Percentiles rank a stretch among this genome's conserved stretches.
These are phyloP conservation scores for Botryotinia narcissicola DNA, from an alignment of 2,329 filamentous ascomycete genomes.

Conservation along the genomic window DNA sequence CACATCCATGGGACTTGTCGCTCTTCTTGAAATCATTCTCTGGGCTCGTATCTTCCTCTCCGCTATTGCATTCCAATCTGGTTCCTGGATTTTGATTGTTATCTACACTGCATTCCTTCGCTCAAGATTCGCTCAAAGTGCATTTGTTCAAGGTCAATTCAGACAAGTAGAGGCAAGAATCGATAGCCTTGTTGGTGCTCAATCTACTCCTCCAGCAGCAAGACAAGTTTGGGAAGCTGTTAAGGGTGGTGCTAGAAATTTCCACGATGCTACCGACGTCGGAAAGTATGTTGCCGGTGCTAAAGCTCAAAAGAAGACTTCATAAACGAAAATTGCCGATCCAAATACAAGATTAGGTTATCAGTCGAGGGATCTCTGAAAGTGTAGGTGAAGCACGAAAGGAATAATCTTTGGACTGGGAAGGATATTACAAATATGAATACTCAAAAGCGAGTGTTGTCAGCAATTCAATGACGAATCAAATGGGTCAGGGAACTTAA, in stretches of 20 bases:
- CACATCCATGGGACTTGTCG: constrained; percentile 88
- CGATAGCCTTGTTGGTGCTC: constrained; percentile 79
- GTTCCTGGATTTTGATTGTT: constrained; percentile 82
- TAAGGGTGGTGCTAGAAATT: constrained; percentile 72
- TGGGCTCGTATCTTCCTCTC: constrained; percentile 81
- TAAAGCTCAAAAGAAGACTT: constrained; percentile 57
- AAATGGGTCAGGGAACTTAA: neutral
- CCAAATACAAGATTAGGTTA: neutral
- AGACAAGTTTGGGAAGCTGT: constrained; percentile 76
- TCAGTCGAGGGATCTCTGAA: constrained; percentile 1
- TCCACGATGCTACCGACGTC: constrained; percentile 75
- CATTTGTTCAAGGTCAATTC: constrained; percentile 85
- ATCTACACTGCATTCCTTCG: constrained; percentile 93
- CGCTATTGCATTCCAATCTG: constrained; percentile 82
- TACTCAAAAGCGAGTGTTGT: neutral
- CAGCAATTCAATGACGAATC: neutral
- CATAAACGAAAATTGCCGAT: constrained; percentile 27
- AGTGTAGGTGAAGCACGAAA: constrained; percentile 18
- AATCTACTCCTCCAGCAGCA: constrained; percentile 78
- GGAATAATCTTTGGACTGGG: neutral
- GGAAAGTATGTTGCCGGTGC: constrained; percentile 65
- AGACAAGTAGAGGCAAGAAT: constrained; percentile 68
- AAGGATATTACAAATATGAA: neutral
- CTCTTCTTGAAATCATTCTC: constrained; percentile 80
- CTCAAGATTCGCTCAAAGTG: constrained; percentile 84